Evolutionary conservation across 192 early-diverging fungal species (phyloP).

Genomic region (Bifiguratus adelaidae): DNA sequence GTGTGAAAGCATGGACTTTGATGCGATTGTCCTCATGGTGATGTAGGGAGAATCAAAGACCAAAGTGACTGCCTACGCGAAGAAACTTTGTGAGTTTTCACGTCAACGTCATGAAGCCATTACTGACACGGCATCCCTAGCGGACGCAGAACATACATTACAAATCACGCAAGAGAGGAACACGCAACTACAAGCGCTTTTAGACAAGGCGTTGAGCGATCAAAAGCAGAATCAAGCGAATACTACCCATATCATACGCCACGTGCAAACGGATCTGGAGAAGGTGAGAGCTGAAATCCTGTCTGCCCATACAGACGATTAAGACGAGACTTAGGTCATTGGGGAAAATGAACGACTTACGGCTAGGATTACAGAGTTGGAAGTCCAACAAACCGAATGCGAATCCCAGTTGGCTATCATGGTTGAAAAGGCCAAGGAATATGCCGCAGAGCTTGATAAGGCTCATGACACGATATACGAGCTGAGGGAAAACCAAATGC

Average conservation of each 20-base stretch:
- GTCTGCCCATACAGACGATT: neutral
- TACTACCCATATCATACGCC: constrained; percentile 45
- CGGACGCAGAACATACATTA: constrained; percentile 44
- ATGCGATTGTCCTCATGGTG: neutral
- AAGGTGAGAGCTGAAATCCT: constrained; percentile 17
- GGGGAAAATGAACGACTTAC: constrained; percentile 39
- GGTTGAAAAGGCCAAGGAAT: constrained; percentile 44
- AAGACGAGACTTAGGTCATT: constrained; percentile 18
- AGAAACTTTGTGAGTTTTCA: constrained; percentile 24
- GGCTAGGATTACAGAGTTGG: constrained; percentile 37
- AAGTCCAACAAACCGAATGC: constrained; percentile 38
- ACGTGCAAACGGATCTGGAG: constrained; percentile 43
- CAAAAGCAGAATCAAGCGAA: constrained; percentile 44
- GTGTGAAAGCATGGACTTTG: no score
- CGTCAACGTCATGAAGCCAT: neutral
- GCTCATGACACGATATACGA: constrained; percentile 50
- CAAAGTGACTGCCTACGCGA: constrained; percentile 38
- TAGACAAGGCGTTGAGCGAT: constrained; percentile 36
- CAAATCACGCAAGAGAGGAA: constrained; percentile 42
- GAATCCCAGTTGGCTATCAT: constrained; percentile 40
- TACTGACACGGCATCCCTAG: constrained; percentile 5
- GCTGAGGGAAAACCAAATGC: no score
- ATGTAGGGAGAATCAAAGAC: constrained; percentile 30
- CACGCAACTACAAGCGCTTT: constrained; percentile 33
- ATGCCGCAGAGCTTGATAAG: constrained; percentile 41